Conservation (phyloP, 805 yeast genomes). For the Blastobotrys muscicola region DNA sequence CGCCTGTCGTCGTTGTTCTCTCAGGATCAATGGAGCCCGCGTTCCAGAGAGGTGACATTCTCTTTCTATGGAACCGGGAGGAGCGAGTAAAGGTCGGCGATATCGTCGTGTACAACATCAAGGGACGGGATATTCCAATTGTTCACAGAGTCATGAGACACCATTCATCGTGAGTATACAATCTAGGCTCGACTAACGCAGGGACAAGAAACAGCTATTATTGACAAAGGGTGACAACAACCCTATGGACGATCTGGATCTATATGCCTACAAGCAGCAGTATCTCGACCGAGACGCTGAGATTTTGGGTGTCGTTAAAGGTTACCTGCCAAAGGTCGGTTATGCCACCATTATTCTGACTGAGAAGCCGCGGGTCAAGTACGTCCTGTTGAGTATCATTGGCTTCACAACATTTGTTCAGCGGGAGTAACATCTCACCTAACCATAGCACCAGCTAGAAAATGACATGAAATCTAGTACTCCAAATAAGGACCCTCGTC, state of each 20-base stretch:
- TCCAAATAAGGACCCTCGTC: slow-evolving; percentile 15
- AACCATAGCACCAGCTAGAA: too few relatives aligned
- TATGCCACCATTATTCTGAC: slow-evolving; percentile 86
- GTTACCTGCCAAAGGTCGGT: slow-evolving; percentile 81
- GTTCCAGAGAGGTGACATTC: slow-evolving; percentile 92
- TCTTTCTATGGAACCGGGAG: slow-evolving; percentile 85
- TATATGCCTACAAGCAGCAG: slow-evolving; percentile 66
- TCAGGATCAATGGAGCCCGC: slow-evolving; percentile 99
- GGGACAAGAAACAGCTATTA: slow-evolving; percentile 47
- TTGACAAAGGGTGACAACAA: slow-evolving; percentile 96
- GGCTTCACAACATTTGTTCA: slow-evolving; percentile 59
- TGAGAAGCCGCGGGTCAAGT: slow-evolving; percentile 78
- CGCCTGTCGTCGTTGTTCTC: slow-evolving; percentile 92
- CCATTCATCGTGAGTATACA: slow-evolving; percentile 40
- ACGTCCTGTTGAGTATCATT: slow-evolving; percentile 63
- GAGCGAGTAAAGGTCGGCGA: slow-evolving; percentile 69
- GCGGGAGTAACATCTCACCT: slow-evolving; percentile 33
- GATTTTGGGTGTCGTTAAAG: slow-evolving; percentile 79
- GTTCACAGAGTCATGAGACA: slow-evolving; percentile 91
- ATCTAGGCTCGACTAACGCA: slow-evolving; percentile 7
- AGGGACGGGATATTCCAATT: slow-evolving; percentile 79
- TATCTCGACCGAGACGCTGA: slow-evolving; percentile 73
- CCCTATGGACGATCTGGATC: slow-evolving; percentile 78
- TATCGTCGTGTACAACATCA: slow-evolving; percentile 82
- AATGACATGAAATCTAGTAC: slow-evolving; percentile 6